A percentile compares a stretch with the other conserved stretches of the same genome.
Conservation (phyloP, 2,329 filamentous ascomycete species). For the Phialocephala subalpina region DNA sequence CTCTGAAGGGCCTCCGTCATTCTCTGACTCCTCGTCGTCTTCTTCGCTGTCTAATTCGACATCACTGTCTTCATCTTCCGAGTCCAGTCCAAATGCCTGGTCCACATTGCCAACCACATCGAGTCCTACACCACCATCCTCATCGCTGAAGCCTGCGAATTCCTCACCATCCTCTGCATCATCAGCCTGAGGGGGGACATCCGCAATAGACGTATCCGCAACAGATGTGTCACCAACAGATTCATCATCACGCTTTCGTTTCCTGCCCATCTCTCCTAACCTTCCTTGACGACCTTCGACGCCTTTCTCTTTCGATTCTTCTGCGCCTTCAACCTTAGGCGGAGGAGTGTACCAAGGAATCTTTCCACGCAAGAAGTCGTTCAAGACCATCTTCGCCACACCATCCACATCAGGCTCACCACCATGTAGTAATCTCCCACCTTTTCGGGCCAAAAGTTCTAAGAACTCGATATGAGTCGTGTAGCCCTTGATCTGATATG, state of each 20-base stretch:
- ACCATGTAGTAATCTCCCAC: constrained; percentile 84
- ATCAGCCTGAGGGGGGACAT: constrained; percentile 35
- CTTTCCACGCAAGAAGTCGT: constrained; percentile 94
- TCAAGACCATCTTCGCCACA: constrained; percentile 95
- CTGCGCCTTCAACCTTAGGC: constrained; percentile 64
- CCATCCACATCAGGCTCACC: constrained; percentile 96
- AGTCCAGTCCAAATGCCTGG: constrained; percentile 43
- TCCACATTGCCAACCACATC: constrained; percentile 41
- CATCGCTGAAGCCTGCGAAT: constrained; percentile 60
- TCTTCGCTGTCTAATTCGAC: constrained; percentile 38
- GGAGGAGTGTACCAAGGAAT: constrained; percentile 95
- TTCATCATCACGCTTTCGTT: constrained; percentile 71
- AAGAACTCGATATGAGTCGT: constrained; percentile 82
- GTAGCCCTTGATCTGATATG: constrained; percentile 87
- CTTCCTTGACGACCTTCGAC: constrained; percentile 79
- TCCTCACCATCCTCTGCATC: constrained; percentile 46
- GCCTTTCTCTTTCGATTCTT: constrained; percentile 49
- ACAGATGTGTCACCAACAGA: constrained; percentile 52
- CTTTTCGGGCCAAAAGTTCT: constrained; percentile 86
- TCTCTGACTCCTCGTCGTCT: constrained; percentile 34
- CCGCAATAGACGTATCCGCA: constrained; percentile 48
- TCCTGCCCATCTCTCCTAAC: constrained; percentile 86
- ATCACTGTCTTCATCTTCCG: constrained; percentile 50
- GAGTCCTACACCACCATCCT: constrained; percentile 43
- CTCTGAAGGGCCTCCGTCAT: constrained; percentile 41